Evolutionary conservation across 129 eudicot genomes (phyloP), one percentile per base, ranked within the genome.

Genomic region (Cynara cardunculus): DNA sequence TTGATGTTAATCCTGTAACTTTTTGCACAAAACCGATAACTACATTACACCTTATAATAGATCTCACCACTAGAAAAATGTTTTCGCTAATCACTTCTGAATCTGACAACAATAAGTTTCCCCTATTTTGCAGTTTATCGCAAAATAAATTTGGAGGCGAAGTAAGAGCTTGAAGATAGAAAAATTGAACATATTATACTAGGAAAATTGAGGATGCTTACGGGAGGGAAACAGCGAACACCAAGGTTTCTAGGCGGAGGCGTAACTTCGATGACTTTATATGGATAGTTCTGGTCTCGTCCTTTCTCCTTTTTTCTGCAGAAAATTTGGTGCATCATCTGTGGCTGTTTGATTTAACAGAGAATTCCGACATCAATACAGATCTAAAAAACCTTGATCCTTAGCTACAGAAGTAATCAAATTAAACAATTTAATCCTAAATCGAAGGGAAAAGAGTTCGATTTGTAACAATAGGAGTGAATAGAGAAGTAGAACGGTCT

Each of bases 161-260:
- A 80, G 7, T 37, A 31, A 80, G 46, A 75, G 27, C 53, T 44
- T 6, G 30, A 39, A 39, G 5, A 32, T 30, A 61, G 12, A 28
- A 32, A 27, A 27, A 14, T 13, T 53, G 7, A 7, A 32, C 53
- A 41, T 19, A 66, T 24, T 22, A 9, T 0, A 75, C 16, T 8
- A 46, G 3, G 53, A 12, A 37, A 65, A 8, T 35, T 12, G 25
- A 34, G 31, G 24, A 44, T 11, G 78, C 90, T 91, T 87, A 94
- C 99, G 74, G 93, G 72, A 41, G 96, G 89, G 30, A 94, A 90
- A 86, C 97, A 87, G 46, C 96, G 97, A 84, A 90, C 39, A 77
- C 99, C 99, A 10, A 94, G 97, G 89, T 76, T 84, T 79, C 65
- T 82, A 71, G 99, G 99, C 3, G 99, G 97, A 59, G 99, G 99